Percentiles rank a stretch among this genome's conserved stretches.
phyloP scores from a whole-genome alignment of 2,329 filamentous ascomycete genomes.

The Ophiostoma sp. region DNA sequence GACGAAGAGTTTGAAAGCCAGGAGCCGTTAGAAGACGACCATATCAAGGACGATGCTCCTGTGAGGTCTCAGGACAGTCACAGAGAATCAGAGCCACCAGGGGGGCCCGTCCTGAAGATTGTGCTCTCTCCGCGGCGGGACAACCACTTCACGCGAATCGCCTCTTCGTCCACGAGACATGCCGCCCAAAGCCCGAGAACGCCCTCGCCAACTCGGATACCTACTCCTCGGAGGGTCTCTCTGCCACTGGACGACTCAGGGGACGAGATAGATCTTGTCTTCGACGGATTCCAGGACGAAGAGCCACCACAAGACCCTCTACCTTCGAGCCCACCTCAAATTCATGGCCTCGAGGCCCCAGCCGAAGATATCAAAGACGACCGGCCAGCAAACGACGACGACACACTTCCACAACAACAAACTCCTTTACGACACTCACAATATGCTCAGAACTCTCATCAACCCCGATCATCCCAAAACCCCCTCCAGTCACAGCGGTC shows the following conservation, averaged over 20 bases:
- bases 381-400: not conserved
- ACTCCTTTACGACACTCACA: not conserved
- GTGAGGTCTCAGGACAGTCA: not conserved
- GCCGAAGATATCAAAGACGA: too few species aligned
- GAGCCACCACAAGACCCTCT: not conserved
- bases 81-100: not conserved
- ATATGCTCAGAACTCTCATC: not conserved
- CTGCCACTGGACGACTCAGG: slow-evolving; percentile 1
- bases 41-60: not conserved
- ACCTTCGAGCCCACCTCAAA: not conserved
- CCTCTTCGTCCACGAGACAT: not conserved
- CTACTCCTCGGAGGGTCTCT: not conserved
- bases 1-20: slow-evolving; percentile 45
- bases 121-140: slow-evolving; percentile 3
- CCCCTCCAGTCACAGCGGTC: not conserved
- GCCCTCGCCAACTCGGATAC: not conserved
- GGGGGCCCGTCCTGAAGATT: not conserved
- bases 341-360: not conserved
- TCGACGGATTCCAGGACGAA: not conserved
- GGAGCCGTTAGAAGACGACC: slow-evolving; percentile 18
- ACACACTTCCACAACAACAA: not conserved
- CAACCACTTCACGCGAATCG: not conserved
- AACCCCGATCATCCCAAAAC: not conserved
- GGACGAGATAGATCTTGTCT: slow-evolving; percentile 29
- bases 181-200: not conserved